Percentiles rank a stretch among this genome's conserved stretches.
These are phyloP conservation scores for Funneliformis mosseae DNA, from an alignment of 192 early-diverging fungal species.

Conservation along the genomic window DNA sequence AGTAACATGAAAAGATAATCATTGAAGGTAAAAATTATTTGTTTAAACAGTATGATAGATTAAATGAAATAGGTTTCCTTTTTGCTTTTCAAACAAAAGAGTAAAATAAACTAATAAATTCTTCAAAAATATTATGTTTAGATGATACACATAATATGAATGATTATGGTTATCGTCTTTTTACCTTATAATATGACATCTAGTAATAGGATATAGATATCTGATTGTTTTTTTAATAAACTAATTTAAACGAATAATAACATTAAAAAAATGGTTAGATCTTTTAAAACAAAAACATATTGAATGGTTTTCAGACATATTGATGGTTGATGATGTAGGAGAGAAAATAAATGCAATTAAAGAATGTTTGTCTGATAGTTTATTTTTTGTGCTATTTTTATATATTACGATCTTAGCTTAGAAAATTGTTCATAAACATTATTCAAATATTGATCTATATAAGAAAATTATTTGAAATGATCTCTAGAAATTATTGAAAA, in stretches of 20 bases:
- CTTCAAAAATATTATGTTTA: background rate
- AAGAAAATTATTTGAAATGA: no score
- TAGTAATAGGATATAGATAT: background rate
- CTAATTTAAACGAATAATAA: background rate
- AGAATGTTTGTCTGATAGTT: no score
- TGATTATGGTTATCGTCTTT: background rate
- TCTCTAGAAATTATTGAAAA: no score
- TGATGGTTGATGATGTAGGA: background rate
- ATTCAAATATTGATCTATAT: no score
- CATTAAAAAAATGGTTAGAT: background rate
- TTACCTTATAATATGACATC: background rate
- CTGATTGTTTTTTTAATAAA: background rate
- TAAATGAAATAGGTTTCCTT: no score
- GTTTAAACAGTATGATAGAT: no score
- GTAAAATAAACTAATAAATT: background rate
- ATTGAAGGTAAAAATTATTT: background rate
- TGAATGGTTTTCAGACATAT: background rate
- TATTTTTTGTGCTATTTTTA: no score
- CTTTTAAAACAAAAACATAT: background rate
- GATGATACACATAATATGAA: background rate
- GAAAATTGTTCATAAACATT: no score
- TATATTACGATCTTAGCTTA: no score
- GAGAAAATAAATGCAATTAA: background rate
- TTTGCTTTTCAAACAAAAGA: background rate
- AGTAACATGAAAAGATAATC: background rate